A percentile compares a stretch with the other conserved stretches of the same genome.
Evolutionary conservation across 1,284 basidiomycete species (phyloP).

Genomic region (Puccinia polysora): DNA sequence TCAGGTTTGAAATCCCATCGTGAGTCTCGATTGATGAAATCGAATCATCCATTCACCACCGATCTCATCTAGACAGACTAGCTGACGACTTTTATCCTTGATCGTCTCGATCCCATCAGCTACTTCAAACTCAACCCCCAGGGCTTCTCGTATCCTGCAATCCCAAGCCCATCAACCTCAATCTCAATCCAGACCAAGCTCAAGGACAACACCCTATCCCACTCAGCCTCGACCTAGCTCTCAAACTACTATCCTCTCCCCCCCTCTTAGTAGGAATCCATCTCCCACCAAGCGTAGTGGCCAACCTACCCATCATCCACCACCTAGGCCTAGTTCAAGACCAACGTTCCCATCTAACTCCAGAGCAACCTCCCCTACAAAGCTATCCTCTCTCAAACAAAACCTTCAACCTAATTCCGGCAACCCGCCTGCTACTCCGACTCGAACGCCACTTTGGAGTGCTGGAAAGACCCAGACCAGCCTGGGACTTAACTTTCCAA

Average conservation of each 20-base stretch:
- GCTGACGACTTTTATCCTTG: too few species aligned
- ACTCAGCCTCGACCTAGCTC: neutral
- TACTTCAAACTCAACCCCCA: too few species aligned
- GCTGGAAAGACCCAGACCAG: neutral
- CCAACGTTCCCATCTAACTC: neutral
- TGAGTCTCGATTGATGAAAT: too few species aligned
- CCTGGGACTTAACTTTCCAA: neutral
- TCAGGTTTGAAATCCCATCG: too few species aligned
- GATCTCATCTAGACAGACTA: too few species aligned
- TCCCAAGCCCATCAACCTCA: neutral
- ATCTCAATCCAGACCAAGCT: neutral
- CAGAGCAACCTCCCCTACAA: conserved; percentile 1
- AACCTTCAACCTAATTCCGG: neutral
- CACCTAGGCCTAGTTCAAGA: conserved; percentile 1
- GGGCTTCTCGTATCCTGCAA: too few species aligned
- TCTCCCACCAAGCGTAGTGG: neutral
- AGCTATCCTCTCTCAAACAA: neutral
- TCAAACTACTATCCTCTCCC: neutral
- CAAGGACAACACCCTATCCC: too few species aligned
- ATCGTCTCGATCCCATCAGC: too few species aligned
- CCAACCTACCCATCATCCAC: neutral
- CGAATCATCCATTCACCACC: too few species aligned
- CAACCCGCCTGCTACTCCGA: neutral
- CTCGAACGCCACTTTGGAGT: neutral
- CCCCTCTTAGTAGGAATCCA: neutral